Percentiles rank a stretch among this genome's conserved stretches.
Conservation (phyloP, 2,329 filamentous ascomycete species). For the Penicillium occitanis region DNA sequence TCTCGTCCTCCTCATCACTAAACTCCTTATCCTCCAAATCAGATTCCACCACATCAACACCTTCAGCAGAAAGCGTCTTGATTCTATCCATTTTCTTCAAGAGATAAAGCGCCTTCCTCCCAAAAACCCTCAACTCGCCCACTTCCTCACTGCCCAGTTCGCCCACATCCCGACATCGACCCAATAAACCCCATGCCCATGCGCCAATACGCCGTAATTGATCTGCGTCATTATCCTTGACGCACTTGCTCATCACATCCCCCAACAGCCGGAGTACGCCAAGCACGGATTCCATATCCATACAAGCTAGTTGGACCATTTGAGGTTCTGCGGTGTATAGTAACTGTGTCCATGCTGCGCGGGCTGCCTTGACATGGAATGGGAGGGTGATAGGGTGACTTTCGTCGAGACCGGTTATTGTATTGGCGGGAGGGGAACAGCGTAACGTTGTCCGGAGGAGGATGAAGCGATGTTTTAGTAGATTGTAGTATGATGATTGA, state of each 20-base stretch:
- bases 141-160: slow-evolving; percentile 75
- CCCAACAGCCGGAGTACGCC: slow-evolving; percentile 63
- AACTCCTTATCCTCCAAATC: slow-evolving; percentile 24
- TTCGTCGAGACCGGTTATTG: slow-evolving; percentile 54
- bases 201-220: slow-evolving; percentile 67
- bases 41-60: slow-evolving; percentile 27
- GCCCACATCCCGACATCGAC: slow-evolving; percentile 70
- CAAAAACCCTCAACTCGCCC: slow-evolving; percentile 73
- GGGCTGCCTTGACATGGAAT: slow-evolving; percentile 53
- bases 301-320: slow-evolving; percentile 51
- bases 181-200: slow-evolving; percentile 84
- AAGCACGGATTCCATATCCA: slow-evolving; percentile 63
- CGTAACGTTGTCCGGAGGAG: slow-evolving; percentile 64
- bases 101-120: slow-evolving; percentile 66
- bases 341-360: slow-evolving; percentile 56
- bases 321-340: slow-evolving; percentile 46
- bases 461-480: slow-evolving; percentile 65
- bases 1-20: slow-evolving; percentile 1
- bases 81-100: slow-evolving; percentile 47
- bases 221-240: slow-evolving; percentile 60
- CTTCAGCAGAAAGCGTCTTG: slow-evolving; percentile 37
- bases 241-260: slow-evolving; percentile 60
- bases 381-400: slow-evolving; percentile 56
- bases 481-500: slow-evolving; percentile 65
- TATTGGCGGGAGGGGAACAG: slow-evolving; percentile 53